phyloP scores from a whole-genome alignment of 495 filamentous ascomycete genomes.

The Podospora conica region DNA sequence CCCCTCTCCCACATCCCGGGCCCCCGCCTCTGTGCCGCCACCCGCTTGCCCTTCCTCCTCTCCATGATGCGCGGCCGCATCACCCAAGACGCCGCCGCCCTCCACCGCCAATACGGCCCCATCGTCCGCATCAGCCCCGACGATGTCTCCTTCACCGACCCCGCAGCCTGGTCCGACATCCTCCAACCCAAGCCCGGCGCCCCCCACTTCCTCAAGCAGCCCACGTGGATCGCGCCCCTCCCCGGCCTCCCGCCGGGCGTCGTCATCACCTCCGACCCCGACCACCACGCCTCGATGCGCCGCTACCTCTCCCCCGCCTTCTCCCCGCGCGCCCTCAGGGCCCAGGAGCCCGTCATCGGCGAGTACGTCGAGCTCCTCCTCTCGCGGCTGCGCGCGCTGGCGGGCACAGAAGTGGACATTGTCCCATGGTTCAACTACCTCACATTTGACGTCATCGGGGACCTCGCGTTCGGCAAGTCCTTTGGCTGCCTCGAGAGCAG shows the following conservation, averaged over 20 bases:
- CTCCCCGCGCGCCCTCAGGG: conserved; percentile 35
- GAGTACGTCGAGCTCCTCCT: conserved; percentile 38
- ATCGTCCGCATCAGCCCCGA: conserved; percentile 52
- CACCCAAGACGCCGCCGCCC: conserved; percentile 1
- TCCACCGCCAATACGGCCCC: conserved; percentile 48
- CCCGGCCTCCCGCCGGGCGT: neutral
- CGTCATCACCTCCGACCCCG: conserved; percentile 26
- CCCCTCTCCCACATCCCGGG: conserved; percentile 50
- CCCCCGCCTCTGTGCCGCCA: conserved; percentile 38
- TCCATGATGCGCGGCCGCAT: conserved; percentile 10
- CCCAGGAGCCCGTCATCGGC: conserved; percentile 35
- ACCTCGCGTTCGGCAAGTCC: conserved; percentile 49
- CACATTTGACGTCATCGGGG: conserved; percentile 54
- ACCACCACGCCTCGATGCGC: conserved; percentile 37
- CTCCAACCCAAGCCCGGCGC: conserved; percentile 23
- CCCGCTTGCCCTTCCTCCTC: conserved; percentile 30
- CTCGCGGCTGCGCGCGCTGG: conserved; percentile 24
- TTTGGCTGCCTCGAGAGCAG: conserved; percentile 42
- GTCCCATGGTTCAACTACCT: conserved; percentile 46
- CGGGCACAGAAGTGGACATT: conserved; percentile 25
- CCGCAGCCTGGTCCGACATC: conserved; percentile 53
- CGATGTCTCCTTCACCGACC: conserved; percentile 50
- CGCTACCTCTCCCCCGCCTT: conserved; percentile 46
- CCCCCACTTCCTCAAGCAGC: conserved; percentile 31
- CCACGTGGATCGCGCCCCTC: conserved; percentile 17